Conservation (phyloP, 192 early-diverging fungal genomes). For the Jimgerdemannia flammicorona region DNA sequence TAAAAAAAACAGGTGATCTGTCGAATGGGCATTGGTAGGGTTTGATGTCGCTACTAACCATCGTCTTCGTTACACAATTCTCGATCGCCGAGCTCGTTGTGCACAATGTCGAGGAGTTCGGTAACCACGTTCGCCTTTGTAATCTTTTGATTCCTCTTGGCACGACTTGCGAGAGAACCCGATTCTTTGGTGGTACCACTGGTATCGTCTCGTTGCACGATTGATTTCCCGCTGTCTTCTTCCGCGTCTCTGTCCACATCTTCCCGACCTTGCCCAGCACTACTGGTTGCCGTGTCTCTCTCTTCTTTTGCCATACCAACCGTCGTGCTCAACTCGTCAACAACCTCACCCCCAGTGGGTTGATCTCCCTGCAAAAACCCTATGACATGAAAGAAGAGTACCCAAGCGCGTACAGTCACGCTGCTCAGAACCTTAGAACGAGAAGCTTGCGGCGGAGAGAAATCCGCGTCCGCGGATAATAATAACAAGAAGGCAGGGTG, state of each 20-base stretch:
- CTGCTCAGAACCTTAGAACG: background rate
- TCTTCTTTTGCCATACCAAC: constrained; percentile 6
- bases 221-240: constrained; percentile 6
- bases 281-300: background rate
- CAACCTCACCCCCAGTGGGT: background rate
- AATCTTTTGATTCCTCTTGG: background rate
- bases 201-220: constrained; percentile 17
- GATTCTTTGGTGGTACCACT: constrained; percentile 1
- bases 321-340: background rate
- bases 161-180: constrained; percentile 14
- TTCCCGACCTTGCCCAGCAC: constrained; percentile 8
- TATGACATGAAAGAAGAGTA: background rate
- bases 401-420: background rate
- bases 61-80: constrained; percentile 53
- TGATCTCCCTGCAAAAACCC: background rate
- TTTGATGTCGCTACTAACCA: constrained; percentile 23
- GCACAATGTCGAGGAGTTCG: constrained; percentile 42
- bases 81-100: constrained; percentile 59
- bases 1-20: background rate
- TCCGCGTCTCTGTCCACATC: constrained; percentile 18
- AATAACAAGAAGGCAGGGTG: background rate
- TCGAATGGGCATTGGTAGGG: background rate
- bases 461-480: background rate
- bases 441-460: background rate
- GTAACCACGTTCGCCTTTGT: constrained; percentile 19